Conservation (phyloP, 2,329 filamentous ascomycete genomes). For the Apiospora saccharicola region DNA sequence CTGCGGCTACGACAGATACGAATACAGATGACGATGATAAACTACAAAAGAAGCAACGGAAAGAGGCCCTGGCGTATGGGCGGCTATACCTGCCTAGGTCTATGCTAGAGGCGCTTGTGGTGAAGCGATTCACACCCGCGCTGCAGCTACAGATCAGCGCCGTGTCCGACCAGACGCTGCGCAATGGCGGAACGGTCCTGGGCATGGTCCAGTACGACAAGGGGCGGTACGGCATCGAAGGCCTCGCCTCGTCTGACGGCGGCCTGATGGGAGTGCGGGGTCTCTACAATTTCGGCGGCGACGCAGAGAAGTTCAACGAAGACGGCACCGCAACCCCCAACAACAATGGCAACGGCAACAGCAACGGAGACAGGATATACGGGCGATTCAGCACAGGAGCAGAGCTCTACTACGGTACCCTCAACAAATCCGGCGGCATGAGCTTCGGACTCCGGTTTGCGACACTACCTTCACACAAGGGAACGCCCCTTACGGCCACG, state of each 20-base stretch:
- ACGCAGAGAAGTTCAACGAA: conserved; percentile 53
- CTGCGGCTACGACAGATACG: conserved; percentile 4
- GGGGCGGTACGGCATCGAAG: conserved; percentile 88
- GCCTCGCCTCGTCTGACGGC: conserved; percentile 90
- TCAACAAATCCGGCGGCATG: conserved; percentile 93
- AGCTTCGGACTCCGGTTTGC: conserved; percentile 90
- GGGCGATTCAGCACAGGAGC: conserved; percentile 90
- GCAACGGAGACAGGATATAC: conserved; percentile 68
- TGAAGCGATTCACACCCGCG: conserved; percentile 78
- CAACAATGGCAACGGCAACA: conserved; percentile 35
- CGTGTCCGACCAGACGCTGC: conserved; percentile 74
- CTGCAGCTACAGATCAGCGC: conserved; percentile 82
- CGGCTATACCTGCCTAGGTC: conserved; percentile 84
- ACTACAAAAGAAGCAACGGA: conserved; percentile 23
- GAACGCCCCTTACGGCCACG: conserved; percentile 92
- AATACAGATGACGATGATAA: conserved; percentile 29
- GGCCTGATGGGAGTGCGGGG: conserved; percentile 86
- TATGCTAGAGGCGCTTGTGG: conserved; percentile 84
- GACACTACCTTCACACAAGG: conserved; percentile 79
- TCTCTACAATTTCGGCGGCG: conserved; percentile 91
- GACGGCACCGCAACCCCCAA: conserved; percentile 28
- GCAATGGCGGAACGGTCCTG: conserved; percentile 78
- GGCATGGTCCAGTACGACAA: conserved; percentile 81
- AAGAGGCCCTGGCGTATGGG: conserved; percentile 74
- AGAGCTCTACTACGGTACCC: conserved; percentile 92